Evolutionary conservation across 768 basidiomycete species (phyloP), one percentile per base, ranked within the genome.

Genomic region (Leccinum incarnatum): DNA sequence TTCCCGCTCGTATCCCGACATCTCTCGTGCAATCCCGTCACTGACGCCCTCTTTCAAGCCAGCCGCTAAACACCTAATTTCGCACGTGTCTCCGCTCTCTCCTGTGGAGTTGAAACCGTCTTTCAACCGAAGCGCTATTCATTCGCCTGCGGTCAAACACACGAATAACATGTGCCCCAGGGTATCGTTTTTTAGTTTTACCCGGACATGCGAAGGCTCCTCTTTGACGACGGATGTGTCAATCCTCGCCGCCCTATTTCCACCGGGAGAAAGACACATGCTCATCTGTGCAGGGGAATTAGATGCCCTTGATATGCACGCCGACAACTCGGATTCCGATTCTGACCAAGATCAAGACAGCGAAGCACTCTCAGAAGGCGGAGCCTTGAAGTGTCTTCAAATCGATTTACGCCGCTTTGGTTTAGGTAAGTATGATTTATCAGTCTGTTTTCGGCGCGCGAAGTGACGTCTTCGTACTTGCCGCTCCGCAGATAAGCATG

Each of bases 181-280:
- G n/a, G 78, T 86, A n/a, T 84, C 89, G 3, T 92, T 93, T 75
- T 86, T 92, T 73, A 88, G 84, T 62, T 88, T 92, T 67, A 91
- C 89, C 17, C 79, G 88, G 60, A 91, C 90, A 6, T 72, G 79
- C 21, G 91, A 92, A 70, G 88, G 88, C 2, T 87, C 89, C 23
- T 89, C 88, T 11, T 75, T 93, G 53, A 89, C 89, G 2, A 84
- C 90, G 4, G 88, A 89, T 54, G 83, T 86, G 10, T 76, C 79
- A 40, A 73, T 87, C 23, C 82, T 93, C 10, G 83, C 89, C 14
- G 76, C 83, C 36, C 73, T 91, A 8, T 93, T 93, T 70, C 86
- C 86, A 19, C 80, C 80, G n/a, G 78, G 76, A 42, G 87, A 90
- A 62, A 79, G 88, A 34, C 83, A 89, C 64, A 85, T 88, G 83